These are phyloP conservation scores for Luzula sylvatica DNA, from an alignment of 176 grass and related monocot genomes.

Conservation along the genomic window DNA sequence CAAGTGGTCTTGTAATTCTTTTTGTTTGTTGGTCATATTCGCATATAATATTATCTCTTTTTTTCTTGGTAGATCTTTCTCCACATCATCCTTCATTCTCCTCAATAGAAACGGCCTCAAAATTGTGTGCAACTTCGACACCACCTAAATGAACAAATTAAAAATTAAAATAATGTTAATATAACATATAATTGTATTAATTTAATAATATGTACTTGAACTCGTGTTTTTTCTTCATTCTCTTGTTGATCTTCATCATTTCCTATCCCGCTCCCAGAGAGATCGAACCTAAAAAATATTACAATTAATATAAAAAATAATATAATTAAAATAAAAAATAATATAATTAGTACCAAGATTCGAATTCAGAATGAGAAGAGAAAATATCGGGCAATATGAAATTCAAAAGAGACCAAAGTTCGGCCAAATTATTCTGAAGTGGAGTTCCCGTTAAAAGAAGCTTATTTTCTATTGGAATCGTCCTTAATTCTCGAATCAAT, in stretches of 20 bases:
- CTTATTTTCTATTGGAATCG: conserved; percentile 87
- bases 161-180: background rate
- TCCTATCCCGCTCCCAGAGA: conserved; percentile 48
- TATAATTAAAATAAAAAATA: conserved; percentile 4
- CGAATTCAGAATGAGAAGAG: conserved; percentile 83
- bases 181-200: background rate
- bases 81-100: conserved; percentile 90
- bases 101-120: conserved; percentile 92
- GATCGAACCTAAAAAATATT: conserved; percentile 67
- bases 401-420: conserved; percentile 94
- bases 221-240: conserved; percentile 67
- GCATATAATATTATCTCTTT: conserved; percentile 98
- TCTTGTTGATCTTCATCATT: conserved; percentile 51
- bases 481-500: conserved; percentile 63
- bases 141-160: conserved; percentile 20
- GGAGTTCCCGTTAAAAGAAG: conserved; percentile 95
- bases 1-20: conserved; percentile 75
- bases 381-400: conserved; percentile 99
- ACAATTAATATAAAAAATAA: conserved; percentile 2
- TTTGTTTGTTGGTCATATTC: conserved; percentile 89
- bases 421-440: conserved; percentile 94
- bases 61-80: conserved; percentile 81
- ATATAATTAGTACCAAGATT: conserved; percentile 65
- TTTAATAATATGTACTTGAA: conserved; percentile 26
- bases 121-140: conserved; percentile 84